Evolutionary conservation across 2,329 filamentous ascomycete species (phyloP), one percentile per base, ranked within the genome.

Genomic region (Botryotinia convoluta): DNA sequence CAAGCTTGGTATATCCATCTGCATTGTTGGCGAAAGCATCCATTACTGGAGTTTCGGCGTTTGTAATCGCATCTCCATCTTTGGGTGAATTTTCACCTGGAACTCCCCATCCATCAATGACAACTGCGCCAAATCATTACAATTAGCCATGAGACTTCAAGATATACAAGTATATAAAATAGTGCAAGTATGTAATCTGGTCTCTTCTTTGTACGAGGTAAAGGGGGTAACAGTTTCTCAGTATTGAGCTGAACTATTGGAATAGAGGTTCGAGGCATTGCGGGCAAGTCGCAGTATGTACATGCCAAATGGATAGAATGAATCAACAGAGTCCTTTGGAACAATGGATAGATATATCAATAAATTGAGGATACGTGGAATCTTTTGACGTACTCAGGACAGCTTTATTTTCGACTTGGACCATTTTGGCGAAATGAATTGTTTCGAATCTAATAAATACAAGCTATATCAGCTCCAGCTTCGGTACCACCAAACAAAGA

Each of bases 51-150:
- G 96, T 98, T 77, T 97, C 88, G 79, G 95, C 96, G 76, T 93
- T 93, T 79, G 95, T 91, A 83, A 99, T 98, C 81, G 96, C 96
- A 86, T 99, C 95, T 84, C 96, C 95, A 84, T 97, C 84, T 81
- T 93, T 92, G 80, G 92, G 93, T 73, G 94, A 97, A 74, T 91
- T 85, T 78, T 92, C 91, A 76, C 90, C 90, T 80, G 95, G 89
- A 80, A 98, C 90, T 82, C 96, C 96, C 96, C 96, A 99, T 81
- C 96, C 96, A 86, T 99, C 96, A 87, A 99, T 99, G 85, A 98
- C 96, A 89, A 99, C 92, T 94, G 81, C 84, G 84, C 79, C 78
- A 81, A 68, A 89, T 81, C 81, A 88, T 82, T 79, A 87, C 83
- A 74, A 88, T 88, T 87, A 90, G 87, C 87, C 86, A 89, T 74